These are phyloP conservation scores for Hypomyces perniciosus DNA, from an alignment of 2,329 filamentous ascomycete genomes.

Conservation along the genomic window DNA sequence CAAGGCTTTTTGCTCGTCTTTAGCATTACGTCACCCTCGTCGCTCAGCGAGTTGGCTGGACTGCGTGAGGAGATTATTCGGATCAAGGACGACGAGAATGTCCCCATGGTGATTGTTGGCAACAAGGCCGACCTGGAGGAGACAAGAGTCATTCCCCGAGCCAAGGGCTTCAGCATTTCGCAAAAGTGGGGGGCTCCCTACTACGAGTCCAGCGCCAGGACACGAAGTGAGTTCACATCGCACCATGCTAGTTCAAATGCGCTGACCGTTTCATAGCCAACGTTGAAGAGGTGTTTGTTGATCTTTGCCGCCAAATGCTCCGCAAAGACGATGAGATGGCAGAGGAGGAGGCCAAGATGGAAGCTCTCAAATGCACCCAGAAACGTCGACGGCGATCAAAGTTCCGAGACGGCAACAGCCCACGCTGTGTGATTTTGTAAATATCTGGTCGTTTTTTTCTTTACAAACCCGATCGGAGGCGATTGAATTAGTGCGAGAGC, in stretches of 20 bases:
- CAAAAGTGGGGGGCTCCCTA: conserved; percentile 85
- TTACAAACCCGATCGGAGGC: neutral
- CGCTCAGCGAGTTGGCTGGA: conserved; percentile 73
- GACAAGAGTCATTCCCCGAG: conserved; percentile 69
- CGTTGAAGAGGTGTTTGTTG: conserved; percentile 83
- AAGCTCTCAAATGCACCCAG: conserved; percentile 24
- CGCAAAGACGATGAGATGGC: conserved; percentile 55
- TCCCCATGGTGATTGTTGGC: conserved; percentile 84
- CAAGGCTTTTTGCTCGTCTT: conserved; percentile 90
- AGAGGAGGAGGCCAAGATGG: conserved; percentile 36
- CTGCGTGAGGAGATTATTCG: conserved; percentile 85
- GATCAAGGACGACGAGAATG: conserved; percentile 80
- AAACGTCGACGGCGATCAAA: conserved; percentile 26
- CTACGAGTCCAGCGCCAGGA: conserved; percentile 81
- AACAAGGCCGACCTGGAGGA: conserved; percentile 91
- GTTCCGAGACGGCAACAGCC: conserved; percentile 27
- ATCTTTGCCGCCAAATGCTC: conserved; percentile 78
- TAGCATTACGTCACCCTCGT: conserved; percentile 79
- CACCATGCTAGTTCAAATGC: neutral
- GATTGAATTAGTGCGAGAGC: too few species aligned
- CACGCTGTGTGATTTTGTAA: conserved; percentile 41
- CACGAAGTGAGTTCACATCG: conserved; percentile 49
- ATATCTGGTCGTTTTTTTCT: neutral
- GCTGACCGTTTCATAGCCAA: conserved; percentile 53
- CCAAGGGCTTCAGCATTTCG: conserved; percentile 76